phyloP scores from a whole-genome alignment of 1,284 basidiomycete genomes.

The Inonotus obliquus region DNA sequence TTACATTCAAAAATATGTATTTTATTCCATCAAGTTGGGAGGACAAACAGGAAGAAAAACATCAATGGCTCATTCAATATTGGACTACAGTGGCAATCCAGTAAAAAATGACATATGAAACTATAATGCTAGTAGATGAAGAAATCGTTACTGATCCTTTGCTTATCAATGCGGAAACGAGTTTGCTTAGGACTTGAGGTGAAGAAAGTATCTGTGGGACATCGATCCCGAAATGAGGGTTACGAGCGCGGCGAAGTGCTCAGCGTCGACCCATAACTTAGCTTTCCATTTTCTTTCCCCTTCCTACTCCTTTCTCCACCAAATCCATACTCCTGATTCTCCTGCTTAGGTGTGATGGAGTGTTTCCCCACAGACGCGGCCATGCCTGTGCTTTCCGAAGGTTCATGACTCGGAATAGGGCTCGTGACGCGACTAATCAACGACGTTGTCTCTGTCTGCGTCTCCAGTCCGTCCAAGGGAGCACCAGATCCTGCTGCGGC shows the following conservation, averaged over 20 bases:
- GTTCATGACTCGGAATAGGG: not conserved
- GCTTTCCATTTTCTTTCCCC: not conserved
- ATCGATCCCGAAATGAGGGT: not conserved
- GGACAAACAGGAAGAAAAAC: too few relatives aligned
- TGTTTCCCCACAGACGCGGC: not conserved
- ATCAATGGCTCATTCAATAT: too few relatives aligned
- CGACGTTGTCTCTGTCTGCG: not conserved
- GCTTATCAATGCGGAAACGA: too few relatives aligned
- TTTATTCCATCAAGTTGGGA: too few relatives aligned
- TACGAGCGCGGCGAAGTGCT: not conserved
- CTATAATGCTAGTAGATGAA: too few relatives aligned
- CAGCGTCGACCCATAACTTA: not conserved
- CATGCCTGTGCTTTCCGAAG: not conserved
- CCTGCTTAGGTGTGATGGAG: not conserved
- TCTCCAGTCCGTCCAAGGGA: not conserved
- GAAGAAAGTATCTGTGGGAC: too few relatives aligned
- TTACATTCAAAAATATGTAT: too few relatives aligned
- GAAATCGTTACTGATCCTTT: too few relatives aligned
- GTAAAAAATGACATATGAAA: too few relatives aligned
- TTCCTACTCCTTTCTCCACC: not conserved
- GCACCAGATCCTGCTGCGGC: not conserved
- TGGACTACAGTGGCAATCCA: too few relatives aligned
- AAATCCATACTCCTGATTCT: not conserved
- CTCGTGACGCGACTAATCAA: not conserved
- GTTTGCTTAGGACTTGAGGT: too few relatives aligned